Percentiles rank a stretch among this genome's conserved stretches.
Evolutionary conservation across 345 rosid species (phyloP).

Genomic region (Eucalyptus curtisii): DNA sequence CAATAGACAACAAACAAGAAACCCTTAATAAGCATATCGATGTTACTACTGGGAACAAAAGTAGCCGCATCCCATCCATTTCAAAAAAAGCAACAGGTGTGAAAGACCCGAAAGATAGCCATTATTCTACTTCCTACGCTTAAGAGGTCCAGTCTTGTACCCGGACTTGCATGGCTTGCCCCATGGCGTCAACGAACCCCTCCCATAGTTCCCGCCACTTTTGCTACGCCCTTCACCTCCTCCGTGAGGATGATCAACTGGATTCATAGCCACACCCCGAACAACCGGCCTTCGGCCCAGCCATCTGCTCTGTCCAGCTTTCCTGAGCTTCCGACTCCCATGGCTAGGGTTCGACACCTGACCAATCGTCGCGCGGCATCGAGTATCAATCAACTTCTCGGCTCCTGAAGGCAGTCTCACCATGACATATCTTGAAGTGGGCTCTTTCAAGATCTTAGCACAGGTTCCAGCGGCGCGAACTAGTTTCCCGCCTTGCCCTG

Average conservation of each 20-base stretch:
- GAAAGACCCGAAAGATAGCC: background rate
- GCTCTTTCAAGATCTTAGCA: slow-evolving; percentile 85
- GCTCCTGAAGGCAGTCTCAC: slow-evolving; percentile 67
- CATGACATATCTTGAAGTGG: slow-evolving; percentile 31
- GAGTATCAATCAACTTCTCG: slow-evolving; percentile 52
- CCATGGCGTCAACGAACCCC: slow-evolving; percentile 68
- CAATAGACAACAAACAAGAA: background rate
- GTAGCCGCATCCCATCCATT: background rate
- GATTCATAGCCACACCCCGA: slow-evolving; percentile 84
- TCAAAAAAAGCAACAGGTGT: background rate
- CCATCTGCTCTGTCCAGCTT: slow-evolving; percentile 89
- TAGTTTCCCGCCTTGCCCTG: slow-evolving; percentile 78
- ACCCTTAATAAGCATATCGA: background rate
- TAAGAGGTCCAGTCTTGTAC: slow-evolving; percentile 47
- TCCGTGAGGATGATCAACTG: slow-evolving; percentile 94
- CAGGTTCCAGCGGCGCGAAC: slow-evolving; percentile 78
- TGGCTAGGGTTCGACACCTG: slow-evolving; percentile 62
- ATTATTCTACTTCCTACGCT: slow-evolving; percentile 24
- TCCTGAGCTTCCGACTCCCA: slow-evolving; percentile 47
- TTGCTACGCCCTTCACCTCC: slow-evolving; percentile 95
- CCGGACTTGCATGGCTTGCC: slow-evolving; percentile 87
- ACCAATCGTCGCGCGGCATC: slow-evolving; percentile 71
- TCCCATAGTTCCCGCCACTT: slow-evolving; percentile 63
- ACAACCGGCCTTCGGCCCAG: slow-evolving; percentile 72
- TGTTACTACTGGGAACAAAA: background rate